Evolutionary conservation across 768 basidiomycete genomes (phyloP), one percentile per base, ranked within the genome.

Genomic region (Mycena rosella): DNA sequence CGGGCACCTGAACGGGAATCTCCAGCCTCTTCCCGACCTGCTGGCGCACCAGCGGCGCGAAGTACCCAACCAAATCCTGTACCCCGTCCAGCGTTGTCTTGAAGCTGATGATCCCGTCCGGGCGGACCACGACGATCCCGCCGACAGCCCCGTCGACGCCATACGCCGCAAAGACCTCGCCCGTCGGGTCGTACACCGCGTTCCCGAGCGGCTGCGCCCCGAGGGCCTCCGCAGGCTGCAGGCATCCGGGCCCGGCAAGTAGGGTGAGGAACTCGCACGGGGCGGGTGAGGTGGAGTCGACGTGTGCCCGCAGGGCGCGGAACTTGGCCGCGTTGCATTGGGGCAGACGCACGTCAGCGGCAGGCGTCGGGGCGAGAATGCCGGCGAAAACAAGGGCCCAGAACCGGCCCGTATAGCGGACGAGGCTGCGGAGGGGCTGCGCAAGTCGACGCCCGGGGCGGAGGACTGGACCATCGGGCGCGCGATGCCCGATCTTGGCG

Each of bases 191-290:
- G 52, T 55, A 56, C 34, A 42, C 17, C 11, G 54, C 38, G 36
- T 40, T 22, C 27, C 54, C 54, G 14, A 56, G 32, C 8, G 54
- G 54, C 5, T 3, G 36, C 38, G 54, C 38, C 5, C 54, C 54
- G 38, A 57, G 38, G 18, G 40, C 38, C 17, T 56, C 52, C 0
- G 61, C 54, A 6, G 61, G n/a, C 42, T 20, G 42, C 15, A 55
- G 15, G 9, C 10, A 24, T 7, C 53, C 61, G 2, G 15, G 44
- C 9, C 44, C 62, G 9, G 54, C 32, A 20, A 63, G 22, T 10
- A 63, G 47, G 24, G 54, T 48, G 14, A 56, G 29, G 44, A 63
- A 48, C 32, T 49, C 47, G 44, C 62, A 63, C 5, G 20, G 45
- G 1, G 52, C 22, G 17, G n/a, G 53, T 7, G 32, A 44, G 14